Percentiles rank a stretch among this genome's conserved stretches.
Conservation (phyloP, 2,329 filamentous ascomycete genomes). For the Endothia cerciana region DNA sequence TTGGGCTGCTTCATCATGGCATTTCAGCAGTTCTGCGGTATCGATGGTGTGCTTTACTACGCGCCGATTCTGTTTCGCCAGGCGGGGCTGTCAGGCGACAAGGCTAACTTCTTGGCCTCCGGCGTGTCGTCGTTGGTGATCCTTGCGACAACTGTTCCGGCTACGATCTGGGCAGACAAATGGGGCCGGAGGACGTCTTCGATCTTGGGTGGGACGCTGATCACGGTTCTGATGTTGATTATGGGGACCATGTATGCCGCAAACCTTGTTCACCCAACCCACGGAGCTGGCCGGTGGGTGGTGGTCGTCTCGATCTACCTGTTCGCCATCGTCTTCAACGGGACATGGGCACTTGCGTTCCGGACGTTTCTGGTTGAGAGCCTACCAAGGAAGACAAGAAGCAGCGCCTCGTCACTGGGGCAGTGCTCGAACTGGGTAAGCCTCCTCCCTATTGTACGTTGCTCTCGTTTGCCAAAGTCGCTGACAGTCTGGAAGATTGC, state of each 20-base stretch:
- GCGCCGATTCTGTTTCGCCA: constrained; percentile 63
- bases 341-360: constrained; percentile 57
- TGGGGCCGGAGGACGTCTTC: constrained; percentile 60
- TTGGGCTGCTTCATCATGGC: constrained; percentile 62
- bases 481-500: constrained; percentile 37
- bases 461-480: neutral
- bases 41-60: constrained; percentile 66
- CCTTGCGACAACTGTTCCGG: constrained; percentile 57
- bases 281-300: constrained; percentile 50
- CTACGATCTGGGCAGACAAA: constrained; percentile 56
- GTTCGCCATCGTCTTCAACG: constrained; percentile 50
- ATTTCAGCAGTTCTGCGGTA: constrained; percentile 63
- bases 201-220: constrained; percentile 54
- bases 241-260: constrained; percentile 57
- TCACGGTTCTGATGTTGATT: constrained; percentile 55
- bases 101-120: constrained; percentile 60
- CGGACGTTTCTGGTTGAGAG: constrained; percentile 61
- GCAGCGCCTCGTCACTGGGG: constrained; percentile 57
- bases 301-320: constrained; percentile 56
- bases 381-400: constrained; percentile 57
- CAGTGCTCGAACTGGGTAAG: constrained; percentile 57
- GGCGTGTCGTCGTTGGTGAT: constrained; percentile 63
- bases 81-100: constrained; percentile 57
- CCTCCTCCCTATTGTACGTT: neutral
- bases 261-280: constrained; percentile 41